phyloP scores from a whole-genome alignment of 2,329 filamentous ascomycete genomes.

The Rhytidhysteron rufulum region DNA sequence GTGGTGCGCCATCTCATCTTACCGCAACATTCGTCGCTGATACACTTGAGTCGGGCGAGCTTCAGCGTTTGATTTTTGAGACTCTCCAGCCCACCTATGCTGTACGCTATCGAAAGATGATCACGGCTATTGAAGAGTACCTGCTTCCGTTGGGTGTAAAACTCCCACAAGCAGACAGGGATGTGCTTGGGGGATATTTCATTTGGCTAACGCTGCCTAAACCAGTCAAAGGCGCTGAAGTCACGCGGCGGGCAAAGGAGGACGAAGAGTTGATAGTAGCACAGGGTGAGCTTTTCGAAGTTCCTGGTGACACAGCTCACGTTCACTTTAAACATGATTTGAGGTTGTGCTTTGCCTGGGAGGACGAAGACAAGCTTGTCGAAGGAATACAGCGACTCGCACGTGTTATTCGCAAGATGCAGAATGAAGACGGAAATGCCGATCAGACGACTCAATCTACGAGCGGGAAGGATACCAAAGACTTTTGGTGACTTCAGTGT shows the following conservation, averaged over 20 bases:
- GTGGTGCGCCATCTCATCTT: conserved; percentile 58
- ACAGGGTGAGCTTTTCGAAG: conserved; percentile 65
- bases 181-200: conserved; percentile 76
- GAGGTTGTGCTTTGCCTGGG: conserved; percentile 67
- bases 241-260: conserved; percentile 55
- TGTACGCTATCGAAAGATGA: conserved; percentile 52
- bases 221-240: conserved; percentile 49
- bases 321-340: conserved; percentile 58
- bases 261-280: conserved; percentile 67
- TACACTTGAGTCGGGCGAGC: conserved; percentile 48
- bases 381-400: conserved; percentile 66
- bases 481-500: conserved; percentile 36
- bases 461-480: conserved; percentile 17
- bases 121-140: conserved; percentile 55
- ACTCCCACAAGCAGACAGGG: conserved; percentile 39
- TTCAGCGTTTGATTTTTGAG: conserved; percentile 52
- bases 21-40: conserved; percentile 55
- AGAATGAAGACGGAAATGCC: conserved; percentile 21
- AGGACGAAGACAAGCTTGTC: conserved; percentile 59
- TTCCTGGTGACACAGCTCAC: conserved; percentile 44
- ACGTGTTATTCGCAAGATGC: conserved; percentile 41
- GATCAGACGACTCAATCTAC: conserved; percentile 11
- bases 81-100: conserved; percentile 56
- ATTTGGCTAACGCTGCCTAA: conserved; percentile 69
- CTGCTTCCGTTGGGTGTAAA: conserved; percentile 62